Percentiles rank a stretch among this genome's conserved stretches.
Evolutionary conservation across 192 early-diverging fungal genomes (phyloP).

Genomic region (Lunasporangiospora selenospora): DNA sequence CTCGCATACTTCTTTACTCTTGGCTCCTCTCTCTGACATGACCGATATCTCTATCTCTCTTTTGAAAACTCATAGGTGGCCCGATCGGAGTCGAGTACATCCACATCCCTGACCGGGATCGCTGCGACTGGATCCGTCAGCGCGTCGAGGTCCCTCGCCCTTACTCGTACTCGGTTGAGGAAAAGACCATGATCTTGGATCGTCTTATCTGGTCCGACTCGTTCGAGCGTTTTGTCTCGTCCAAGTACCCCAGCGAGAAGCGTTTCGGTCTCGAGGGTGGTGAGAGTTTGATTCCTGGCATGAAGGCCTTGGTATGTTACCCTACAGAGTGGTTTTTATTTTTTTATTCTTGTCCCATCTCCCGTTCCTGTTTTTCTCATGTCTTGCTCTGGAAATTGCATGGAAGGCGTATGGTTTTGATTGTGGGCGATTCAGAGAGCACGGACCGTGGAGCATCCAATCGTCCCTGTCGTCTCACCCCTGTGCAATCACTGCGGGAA

Average conservation of each 20-base stretch:
- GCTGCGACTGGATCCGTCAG: conserved; percentile 93
- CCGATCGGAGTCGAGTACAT: conserved; percentile 93
- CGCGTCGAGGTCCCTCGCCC: conserved; percentile 87
- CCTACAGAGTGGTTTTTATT: no score
- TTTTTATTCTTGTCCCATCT: conserved; percentile 58
- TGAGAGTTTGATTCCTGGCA: conserved; percentile 92
- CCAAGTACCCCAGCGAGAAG: conserved; percentile 95
- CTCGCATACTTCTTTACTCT: conserved; percentile 9
- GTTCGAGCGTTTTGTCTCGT: conserved; percentile 92
- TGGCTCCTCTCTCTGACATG: neutral
- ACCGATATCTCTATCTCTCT: neutral
- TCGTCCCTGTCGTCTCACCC: no score
- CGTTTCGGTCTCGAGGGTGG: conserved; percentile 95
- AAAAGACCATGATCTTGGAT: conserved; percentile 89
- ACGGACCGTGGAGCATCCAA: no score
- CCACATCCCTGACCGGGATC: conserved; percentile 90
- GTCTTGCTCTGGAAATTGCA: neutral
- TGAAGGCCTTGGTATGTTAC: conserved; percentile 83
- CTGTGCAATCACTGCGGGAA: no score
- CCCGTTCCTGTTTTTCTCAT: conserved; percentile 52
- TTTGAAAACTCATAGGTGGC: conserved; percentile 54
- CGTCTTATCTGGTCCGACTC: conserved; percentile 92
- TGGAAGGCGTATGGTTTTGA: no score
- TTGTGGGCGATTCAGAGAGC: no score
- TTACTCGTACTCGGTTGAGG: conserved; percentile 82